Percentiles rank a stretch among this genome's conserved stretches.
phyloP scores from a whole-genome alignment of 305 asterid species.

The Fraxinus baroniana region DNA sequence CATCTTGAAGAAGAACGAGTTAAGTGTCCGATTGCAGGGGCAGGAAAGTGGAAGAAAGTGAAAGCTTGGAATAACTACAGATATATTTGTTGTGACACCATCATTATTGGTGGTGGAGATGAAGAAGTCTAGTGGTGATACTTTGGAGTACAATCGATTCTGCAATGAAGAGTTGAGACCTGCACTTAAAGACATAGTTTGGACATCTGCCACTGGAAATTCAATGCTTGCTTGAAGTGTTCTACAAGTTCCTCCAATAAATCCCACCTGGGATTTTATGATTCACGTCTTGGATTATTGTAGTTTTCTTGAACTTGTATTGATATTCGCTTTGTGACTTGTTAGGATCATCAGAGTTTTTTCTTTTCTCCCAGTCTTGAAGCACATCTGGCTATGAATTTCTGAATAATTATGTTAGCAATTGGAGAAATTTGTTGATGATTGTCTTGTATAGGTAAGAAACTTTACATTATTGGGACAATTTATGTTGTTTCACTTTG shows the following conservation, averaged over 20 bases:
- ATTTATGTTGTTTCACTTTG: slow-evolving; percentile 3
- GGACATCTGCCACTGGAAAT: slow-evolving; percentile 54
- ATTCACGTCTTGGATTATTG: not conserved
- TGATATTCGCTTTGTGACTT: slow-evolving; percentile 14
- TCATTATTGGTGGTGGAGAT: slow-evolving; percentile 78
- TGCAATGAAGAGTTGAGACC: slow-evolving; percentile 81
- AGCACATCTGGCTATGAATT: slow-evolving; percentile 10
- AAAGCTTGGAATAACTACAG: slow-evolving; percentile 17
- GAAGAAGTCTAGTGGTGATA: slow-evolving; percentile 80
- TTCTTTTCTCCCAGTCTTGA: slow-evolving; percentile 1
- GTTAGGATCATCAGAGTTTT: slow-evolving; percentile 10
- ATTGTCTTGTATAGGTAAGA: slow-evolving; percentile 31
- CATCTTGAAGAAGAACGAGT: slow-evolving; percentile 59
- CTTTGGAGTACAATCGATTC: slow-evolving; percentile 75
- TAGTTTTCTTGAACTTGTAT: slow-evolving; percentile 28
- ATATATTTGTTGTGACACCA: slow-evolving; percentile 62
- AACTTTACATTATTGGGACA: not conserved
- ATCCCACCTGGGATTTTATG: not conserved
- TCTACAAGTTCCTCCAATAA: not conserved
- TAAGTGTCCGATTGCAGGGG: slow-evolving; percentile 34
- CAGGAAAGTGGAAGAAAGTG: too few species aligned
- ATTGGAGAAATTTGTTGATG: slow-evolving; percentile 9
- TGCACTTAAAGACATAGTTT: slow-evolving; percentile 79
- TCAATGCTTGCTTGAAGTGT: slow-evolving; percentile 40
- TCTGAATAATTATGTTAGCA: slow-evolving; percentile 20